Conservation (phyloP, 2,329 filamentous ascomycete genomes). For the Didymella arachidicola region DNA sequence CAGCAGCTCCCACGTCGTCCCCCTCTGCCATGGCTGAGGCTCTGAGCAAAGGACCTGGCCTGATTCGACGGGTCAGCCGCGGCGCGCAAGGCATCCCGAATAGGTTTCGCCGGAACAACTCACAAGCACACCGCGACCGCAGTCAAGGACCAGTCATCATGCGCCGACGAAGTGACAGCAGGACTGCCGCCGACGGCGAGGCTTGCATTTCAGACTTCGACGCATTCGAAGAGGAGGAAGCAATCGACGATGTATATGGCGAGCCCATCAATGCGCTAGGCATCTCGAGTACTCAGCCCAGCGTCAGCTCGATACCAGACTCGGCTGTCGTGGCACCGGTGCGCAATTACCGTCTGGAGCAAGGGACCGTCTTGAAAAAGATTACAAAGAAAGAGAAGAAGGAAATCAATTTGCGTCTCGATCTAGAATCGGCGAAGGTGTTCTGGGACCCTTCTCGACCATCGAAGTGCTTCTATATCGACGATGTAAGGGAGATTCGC, state of each 20-base stretch:
- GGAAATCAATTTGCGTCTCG: conserved; percentile 77
- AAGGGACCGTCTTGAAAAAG: conserved; percentile 80
- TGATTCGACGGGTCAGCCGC: conserved; percentile 87
- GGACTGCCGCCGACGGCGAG: conserved; percentile 65
- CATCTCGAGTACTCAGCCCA: conserved; percentile 45
- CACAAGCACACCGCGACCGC: conserved; percentile 76
- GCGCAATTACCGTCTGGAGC: conserved; percentile 77
- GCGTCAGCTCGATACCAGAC: conserved; percentile 52
- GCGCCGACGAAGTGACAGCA: conserved; percentile 88
- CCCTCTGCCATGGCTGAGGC: conserved; percentile 70
- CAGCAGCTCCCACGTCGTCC: conserved; percentile 52
- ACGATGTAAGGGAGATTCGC: conserved; percentile 92
- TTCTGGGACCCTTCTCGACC: conserved; percentile 83
- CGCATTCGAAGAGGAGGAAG: conserved; percentile 60
- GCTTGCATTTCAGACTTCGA: conserved; percentile 60
- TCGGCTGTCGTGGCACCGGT: conserved; percentile 68
- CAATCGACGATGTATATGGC: conserved; percentile 55
- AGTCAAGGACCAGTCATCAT: conserved; percentile 90
- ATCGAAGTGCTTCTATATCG: conserved; percentile 88
- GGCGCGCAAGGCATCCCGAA: conserved; percentile 74
- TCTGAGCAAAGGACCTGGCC: conserved; percentile 66
- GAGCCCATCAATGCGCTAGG: conserved; percentile 53
- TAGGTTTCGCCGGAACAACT: conserved; percentile 78
- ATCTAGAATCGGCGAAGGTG: conserved; percentile 84
- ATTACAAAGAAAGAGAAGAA: conserved; percentile 83